Evolutionary conservation across 2,329 filamentous ascomycete species (phyloP).

Genomic region (Exophiala aquamarina): DNA sequence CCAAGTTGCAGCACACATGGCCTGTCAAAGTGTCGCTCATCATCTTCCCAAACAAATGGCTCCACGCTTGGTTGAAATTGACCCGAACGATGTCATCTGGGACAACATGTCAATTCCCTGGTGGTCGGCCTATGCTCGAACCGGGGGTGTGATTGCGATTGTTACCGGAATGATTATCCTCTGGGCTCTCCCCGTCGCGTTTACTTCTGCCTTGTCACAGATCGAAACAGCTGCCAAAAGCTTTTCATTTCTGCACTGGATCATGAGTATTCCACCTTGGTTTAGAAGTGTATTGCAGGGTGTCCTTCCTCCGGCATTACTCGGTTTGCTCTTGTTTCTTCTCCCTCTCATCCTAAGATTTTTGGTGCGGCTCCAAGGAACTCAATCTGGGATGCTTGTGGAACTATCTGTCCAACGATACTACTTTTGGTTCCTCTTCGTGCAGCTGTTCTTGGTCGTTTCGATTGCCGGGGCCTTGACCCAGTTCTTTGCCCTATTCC

Average conservation of each 20-base stretch:
- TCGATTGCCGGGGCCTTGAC: constrained; percentile 77
- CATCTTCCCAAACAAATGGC: constrained; percentile 93
- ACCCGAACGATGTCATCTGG: constrained; percentile 90
- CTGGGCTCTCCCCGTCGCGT: constrained; percentile 88
- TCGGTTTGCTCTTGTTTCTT: constrained; percentile 75
- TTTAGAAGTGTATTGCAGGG: constrained; percentile 73
- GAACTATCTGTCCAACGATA: constrained; percentile 85
- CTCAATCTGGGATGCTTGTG: constrained; percentile 76
- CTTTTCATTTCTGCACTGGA: constrained; percentile 69
- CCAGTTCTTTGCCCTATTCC: constrained; percentile 62
- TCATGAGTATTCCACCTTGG: constrained; percentile 60
- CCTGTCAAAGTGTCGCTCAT: constrained; percentile 86
- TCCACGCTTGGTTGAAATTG: constrained; percentile 88
- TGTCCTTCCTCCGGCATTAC: constrained; percentile 76
- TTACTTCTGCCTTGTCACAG: constrained; percentile 80
- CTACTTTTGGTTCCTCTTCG: constrained; percentile 92
- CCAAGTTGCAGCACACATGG: constrained; percentile 97
- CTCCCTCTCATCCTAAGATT: constrained; percentile 77
- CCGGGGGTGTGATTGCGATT: constrained; percentile 62
- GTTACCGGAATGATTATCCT: constrained; percentile 77
- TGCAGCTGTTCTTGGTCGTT: constrained; percentile 91
- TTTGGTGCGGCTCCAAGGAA: constrained; percentile 71
- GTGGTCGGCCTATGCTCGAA: constrained; percentile 85
- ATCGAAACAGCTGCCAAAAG: constrained; percentile 66
- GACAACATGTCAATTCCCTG: constrained; percentile 94